phyloP scores from a whole-genome alignment of 83 land plant genomes.

The Thuja plicata region DNA sequence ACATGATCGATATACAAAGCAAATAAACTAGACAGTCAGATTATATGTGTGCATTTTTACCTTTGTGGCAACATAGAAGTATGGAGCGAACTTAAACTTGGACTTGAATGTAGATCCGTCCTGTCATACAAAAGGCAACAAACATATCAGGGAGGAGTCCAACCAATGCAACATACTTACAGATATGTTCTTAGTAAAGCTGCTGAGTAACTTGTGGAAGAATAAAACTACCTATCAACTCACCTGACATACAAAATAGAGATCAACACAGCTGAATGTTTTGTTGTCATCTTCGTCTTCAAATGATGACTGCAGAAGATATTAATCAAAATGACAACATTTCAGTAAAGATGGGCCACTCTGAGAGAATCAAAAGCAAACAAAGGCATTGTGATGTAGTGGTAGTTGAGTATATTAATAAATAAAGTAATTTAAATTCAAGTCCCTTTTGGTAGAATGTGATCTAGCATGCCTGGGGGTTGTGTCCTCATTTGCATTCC shows the following conservation, averaged over 20 bases:
- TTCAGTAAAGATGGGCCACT: neutral
- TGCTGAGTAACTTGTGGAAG: neutral
- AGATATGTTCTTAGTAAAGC: neutral
- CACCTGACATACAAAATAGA: conserved; percentile 96
- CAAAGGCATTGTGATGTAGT: neutral
- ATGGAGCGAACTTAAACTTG: conserved; percentile 85
- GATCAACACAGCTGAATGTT: conserved; percentile 90
- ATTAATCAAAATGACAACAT: neutral
- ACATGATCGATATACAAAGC: neutral
- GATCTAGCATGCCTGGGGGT: neutral
- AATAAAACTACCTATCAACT: neutral
- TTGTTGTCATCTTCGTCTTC: conserved; percentile 68
- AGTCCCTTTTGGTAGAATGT: neutral
- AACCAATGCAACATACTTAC: conserved; percentile 7
- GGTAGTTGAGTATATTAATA: neutral
- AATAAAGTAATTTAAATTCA: neutral
- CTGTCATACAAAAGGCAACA: conserved; percentile 36
- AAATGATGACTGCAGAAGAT: conserved; percentile 70
- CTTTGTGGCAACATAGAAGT: conserved; percentile 94
- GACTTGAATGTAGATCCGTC: conserved; percentile 94
- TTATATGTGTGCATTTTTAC: conserved; percentile 22
- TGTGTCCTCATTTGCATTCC: neutral
- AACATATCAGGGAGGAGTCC: conserved; percentile 1
- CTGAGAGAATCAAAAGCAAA: neutral
- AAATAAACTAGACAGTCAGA: neutral